These are phyloP conservation scores for Alternaria panax DNA, from an alignment of 2,329 filamentous ascomycete genomes.

Conservation along the genomic window DNA sequence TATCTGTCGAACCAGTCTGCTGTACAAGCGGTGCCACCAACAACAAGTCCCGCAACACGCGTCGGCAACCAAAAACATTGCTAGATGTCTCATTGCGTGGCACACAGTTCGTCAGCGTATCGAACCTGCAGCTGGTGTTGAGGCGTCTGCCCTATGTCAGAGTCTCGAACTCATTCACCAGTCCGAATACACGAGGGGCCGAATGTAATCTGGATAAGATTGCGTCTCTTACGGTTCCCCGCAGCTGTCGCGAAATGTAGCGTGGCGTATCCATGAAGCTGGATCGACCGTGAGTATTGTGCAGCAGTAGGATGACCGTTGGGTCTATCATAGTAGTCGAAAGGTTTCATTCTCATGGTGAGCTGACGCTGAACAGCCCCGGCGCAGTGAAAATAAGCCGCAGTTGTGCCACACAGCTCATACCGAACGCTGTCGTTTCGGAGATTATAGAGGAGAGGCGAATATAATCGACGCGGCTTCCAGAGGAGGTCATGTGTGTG, in stretches of 20 bases:
- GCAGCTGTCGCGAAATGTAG: constrained; percentile 3
- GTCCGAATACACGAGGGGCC: constrained; percentile 5
- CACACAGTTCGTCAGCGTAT: background rate
- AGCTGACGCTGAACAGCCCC: constrained; percentile 3
- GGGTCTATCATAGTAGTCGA: background rate
- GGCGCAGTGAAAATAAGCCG: background rate
- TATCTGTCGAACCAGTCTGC: background rate
- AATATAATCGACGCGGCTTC: background rate
- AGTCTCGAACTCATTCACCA: background rate
- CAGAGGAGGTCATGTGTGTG: background rate
- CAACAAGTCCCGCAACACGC: background rate
- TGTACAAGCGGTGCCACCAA: background rate
- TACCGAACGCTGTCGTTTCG: constrained; percentile 3
- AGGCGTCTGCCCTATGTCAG: background rate
- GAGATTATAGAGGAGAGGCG: constrained; percentile 18
- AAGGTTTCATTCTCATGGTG: background rate
- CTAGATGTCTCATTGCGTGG: background rate
- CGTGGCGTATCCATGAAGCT: background rate
- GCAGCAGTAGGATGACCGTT: background rate
- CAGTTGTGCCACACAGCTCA: background rate
- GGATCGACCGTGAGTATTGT: background rate
- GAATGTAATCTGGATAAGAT: background rate
- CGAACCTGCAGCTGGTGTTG: background rate
- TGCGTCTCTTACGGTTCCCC: constrained; percentile 17
- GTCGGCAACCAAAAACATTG: background rate